Percentiles rank a stretch among this genome's conserved stretches.
These are phyloP conservation scores for Strobilomyces confusus DNA, from an alignment of 768 basidiomycete genomes.

Conservation along the genomic window DNA sequence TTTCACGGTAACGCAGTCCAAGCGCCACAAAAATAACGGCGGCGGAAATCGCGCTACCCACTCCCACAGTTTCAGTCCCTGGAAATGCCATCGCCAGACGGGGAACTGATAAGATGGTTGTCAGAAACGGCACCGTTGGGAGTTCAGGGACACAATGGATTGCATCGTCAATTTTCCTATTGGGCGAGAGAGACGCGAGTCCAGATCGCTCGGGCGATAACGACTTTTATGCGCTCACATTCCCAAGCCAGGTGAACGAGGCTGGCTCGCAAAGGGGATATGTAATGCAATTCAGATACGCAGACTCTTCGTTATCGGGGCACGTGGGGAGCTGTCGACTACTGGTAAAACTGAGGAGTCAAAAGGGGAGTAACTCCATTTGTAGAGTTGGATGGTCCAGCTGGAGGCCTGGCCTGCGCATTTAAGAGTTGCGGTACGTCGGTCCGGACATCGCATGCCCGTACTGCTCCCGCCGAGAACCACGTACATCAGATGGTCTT, in stretches of 20 bases:
- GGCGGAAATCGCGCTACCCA: conserved; percentile 2
- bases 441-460: neutral
- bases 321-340: neutral
- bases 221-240: neutral
- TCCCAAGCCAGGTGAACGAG: neutral
- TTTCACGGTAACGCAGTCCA: neutral
- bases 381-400: neutral
- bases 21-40: neutral
- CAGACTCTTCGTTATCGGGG: neutral
- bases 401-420: no score
- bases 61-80: neutral
- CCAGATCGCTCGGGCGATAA: neutral
- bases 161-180: conserved; percentile 13
- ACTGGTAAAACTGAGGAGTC: neutral
- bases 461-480: no score
- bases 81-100: neutral
- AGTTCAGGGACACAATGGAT: neutral
- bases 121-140: neutral
- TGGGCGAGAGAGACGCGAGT: conserved; percentile 1
- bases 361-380: neutral
- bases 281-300: neutral
- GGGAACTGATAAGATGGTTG: neutral
- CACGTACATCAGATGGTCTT: no score
- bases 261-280: neutral
- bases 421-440: neutral